Evolutionary conservation across 768 basidiomycete species (phyloP), one percentile per base, ranked within the genome.

Genomic region (Tricholoma terreum): DNA sequence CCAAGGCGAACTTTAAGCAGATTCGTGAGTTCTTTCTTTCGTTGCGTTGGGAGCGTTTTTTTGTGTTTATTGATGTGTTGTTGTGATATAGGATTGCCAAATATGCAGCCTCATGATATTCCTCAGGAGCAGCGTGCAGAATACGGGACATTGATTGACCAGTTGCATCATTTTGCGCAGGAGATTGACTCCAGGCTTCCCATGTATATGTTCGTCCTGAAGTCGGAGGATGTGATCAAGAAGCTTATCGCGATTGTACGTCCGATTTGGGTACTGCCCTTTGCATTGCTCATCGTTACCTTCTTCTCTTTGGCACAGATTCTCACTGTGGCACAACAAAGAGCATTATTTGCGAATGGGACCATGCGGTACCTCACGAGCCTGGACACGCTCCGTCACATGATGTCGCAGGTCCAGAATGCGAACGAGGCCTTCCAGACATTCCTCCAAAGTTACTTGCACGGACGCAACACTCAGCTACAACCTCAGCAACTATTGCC

Each of bases 201-300:
- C 2, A 69, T 82, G 71, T 75, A 79, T 59, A 69, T 72, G 52
- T 63, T 76, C 19, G 67, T 84, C 43, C 62, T 82, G 48, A 80
- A 78, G 64, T 73, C 73, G 38, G 81, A 84, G 11, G 80, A 80
- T 0, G 38, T 71, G 43, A 72, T 87, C 50, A 79, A 74, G 65
- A 82, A 72, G 68, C 67, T 82, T 30, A 72, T 86, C 34, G 67
- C 74, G 11, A 84, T 86, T 53, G 88, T 89, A 63, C 58, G 85
- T 72, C 42, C 19, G 53, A 48, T 56, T 11, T 45, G 22, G 27
- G 7, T 56, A 10, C 24, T 34, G 9, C 31, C 15, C 15, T n/a
- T 33, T 10, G 1, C 3, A 24, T 49, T 31, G 27, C 10, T 60
- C 21, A 24, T 48, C 49, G 15, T 45, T 51, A 1, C 52, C 15